These are phyloP conservation scores for Boletus huronensis DNA, from an alignment of 768 basidiomycete species.

Conservation along the genomic window DNA sequence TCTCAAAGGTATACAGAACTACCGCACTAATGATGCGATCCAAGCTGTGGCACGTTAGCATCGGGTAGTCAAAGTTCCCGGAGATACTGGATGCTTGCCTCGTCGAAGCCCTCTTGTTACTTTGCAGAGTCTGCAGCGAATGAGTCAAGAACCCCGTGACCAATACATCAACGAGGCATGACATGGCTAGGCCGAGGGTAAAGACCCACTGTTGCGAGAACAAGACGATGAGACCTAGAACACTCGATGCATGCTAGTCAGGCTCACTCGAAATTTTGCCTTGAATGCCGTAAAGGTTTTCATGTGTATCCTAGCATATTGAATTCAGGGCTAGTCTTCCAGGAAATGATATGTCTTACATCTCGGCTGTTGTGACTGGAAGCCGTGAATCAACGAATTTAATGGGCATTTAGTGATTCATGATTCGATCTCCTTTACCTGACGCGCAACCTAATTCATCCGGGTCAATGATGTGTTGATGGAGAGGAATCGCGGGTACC, in stretches of 20 bases:
- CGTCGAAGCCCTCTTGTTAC: conserved; percentile 38
- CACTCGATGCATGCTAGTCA: background rate
- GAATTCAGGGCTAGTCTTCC: background rate
- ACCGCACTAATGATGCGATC: conserved; percentile 46
- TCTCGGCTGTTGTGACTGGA: conserved; percentile 30
- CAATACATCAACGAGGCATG: conserved; percentile 47
- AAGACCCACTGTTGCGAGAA: conserved; percentile 42
- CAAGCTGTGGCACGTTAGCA: conserved; percentile 29
- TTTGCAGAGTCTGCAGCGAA: conserved; percentile 39
- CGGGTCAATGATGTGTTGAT: background rate
- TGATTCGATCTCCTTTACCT: conserved; percentile 14
- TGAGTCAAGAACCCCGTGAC: conserved; percentile 45
- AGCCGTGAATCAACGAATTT: conserved; percentile 12
- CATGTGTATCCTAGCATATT: conserved; percentile 23
- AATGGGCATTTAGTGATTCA: conserved; percentile 8
- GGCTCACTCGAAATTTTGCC: conserved; percentile 20
- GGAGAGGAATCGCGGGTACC: background rate
- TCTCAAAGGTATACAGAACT: conserved; percentile 53
- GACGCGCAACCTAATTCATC: conserved; percentile 34
- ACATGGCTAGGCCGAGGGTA: conserved; percentile 48
- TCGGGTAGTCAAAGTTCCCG: no score
- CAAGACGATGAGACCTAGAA: background rate
- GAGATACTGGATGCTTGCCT: conserved; percentile 23
- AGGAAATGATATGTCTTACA: conserved; percentile 16
- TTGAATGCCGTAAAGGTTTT: conserved; percentile 25